Percentiles rank a stretch among this genome's conserved stretches.
Evolutionary conservation across 202 grass and related monocot genomes (phyloP).

Genomic region (Zoysia matrella): DNA sequence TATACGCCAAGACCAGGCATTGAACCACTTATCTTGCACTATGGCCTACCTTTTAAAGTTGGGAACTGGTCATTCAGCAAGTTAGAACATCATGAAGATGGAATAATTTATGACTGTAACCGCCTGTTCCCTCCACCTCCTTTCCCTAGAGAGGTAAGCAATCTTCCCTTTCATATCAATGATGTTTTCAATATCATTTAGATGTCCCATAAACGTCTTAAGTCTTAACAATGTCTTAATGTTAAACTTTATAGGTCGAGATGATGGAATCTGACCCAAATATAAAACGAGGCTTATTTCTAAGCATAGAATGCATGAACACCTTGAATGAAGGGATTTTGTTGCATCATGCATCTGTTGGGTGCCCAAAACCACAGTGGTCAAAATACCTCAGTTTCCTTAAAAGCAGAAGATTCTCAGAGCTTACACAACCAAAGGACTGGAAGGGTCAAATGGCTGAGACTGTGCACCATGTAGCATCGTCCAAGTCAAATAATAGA

Average conservation of each 20-base stretch:
- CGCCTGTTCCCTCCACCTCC: slow-evolving; percentile 80
- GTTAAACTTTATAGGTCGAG: slow-evolving; percentile 73
- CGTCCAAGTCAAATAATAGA: slow-evolving; percentile 44
- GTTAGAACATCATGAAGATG: slow-evolving; percentile 87
- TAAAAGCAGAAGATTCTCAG: slow-evolving; percentile 85
- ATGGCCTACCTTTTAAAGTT: slow-evolving; percentile 92
- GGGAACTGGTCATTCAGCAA: slow-evolving; percentile 98
- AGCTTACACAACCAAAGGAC: slow-evolving; percentile 84
- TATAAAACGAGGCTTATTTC: slow-evolving; percentile 71
- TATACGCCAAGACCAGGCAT: slow-evolving; percentile 79
- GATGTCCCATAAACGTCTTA: not conserved
- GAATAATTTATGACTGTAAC: slow-evolving; percentile 92
- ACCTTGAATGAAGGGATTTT: slow-evolving; percentile 96
- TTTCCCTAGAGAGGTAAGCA: slow-evolving; percentile 85
- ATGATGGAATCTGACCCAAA: slow-evolving; percentile 80
- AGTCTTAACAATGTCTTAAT: no score
- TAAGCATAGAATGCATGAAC: slow-evolving; percentile 94
- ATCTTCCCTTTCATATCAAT: slow-evolving; percentile 21
- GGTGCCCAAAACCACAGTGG: slow-evolving; percentile 86
- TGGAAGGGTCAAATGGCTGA: slow-evolving; percentile 52
- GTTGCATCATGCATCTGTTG: slow-evolving; percentile 75
- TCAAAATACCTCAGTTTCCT: slow-evolving; percentile 94
- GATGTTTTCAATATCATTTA: slow-evolving; percentile 12
- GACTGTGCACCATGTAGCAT: slow-evolving; percentile 39
- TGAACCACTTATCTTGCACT: slow-evolving; percentile 90